These are phyloP conservation scores for Tolypocladium sp. DNA, from an alignment of 2,329 filamentous ascomycete genomes.

Conservation along the genomic window DNA sequence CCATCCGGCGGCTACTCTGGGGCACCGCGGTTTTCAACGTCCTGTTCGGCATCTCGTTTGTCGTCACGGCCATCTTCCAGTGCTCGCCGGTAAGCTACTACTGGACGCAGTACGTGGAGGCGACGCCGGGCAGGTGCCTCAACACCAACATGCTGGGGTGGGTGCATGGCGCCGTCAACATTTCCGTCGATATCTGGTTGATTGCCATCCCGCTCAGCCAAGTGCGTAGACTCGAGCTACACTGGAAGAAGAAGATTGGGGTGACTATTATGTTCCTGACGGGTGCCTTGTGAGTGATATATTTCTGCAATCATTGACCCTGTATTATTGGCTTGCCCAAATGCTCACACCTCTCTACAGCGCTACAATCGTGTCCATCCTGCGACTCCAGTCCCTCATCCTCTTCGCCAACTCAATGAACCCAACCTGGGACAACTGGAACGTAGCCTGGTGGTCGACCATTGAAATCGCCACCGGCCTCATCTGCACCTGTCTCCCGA, in stretches of 20 bases:
- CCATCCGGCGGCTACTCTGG: not conserved
- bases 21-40: not conserved
- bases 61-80: not conserved
- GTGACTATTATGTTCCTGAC: constrained; percentile 3
- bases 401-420: not conserved
- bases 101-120: not conserved
- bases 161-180: not conserved
- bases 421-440: not conserved
- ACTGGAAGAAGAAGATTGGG: constrained; percentile 4
- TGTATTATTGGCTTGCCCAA: no score
- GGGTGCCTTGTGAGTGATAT: constrained; percentile 2
- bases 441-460: not conserved
- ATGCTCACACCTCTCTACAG: not conserved
- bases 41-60: not conserved
- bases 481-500: not conserved
- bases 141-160: not conserved
- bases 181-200: constrained; percentile 1
- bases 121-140: not conserved
- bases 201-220: constrained; percentile 1
- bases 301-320: no score
- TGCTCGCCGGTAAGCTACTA: not conserved
- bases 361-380: not conserved
- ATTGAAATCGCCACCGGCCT: not conserved
- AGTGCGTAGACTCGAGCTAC: not conserved
- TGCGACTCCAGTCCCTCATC: not conserved